phyloP scores from a whole-genome alignment of 2,329 filamentous ascomycete species.

The Colletotrichum siamense region DNA sequence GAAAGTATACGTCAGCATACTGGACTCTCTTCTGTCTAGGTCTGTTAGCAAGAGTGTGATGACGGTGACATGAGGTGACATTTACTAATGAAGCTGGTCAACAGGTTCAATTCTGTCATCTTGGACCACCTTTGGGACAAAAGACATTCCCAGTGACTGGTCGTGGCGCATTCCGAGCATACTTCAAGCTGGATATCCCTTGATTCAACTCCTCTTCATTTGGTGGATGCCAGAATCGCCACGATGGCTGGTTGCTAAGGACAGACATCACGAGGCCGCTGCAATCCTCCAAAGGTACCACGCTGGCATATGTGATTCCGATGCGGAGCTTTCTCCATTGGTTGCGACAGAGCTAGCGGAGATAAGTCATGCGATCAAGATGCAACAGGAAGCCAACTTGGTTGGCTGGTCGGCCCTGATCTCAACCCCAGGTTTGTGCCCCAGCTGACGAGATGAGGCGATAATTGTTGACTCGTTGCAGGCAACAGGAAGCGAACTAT shows the following conservation, averaged over 20 bases:
- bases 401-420: too few relatives aligned
- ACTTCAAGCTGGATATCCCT: constrained; percentile 27
- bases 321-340: constrained; percentile 35
- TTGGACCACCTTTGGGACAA: constrained; percentile 33
- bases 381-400: too few relatives aligned
- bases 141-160: constrained; percentile 26
- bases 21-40: constrained; percentile 30
- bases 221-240: constrained; percentile 32
- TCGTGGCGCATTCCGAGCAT: constrained; percentile 32
- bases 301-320: constrained; percentile 26
- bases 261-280: background rate
- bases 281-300: constrained; percentile 27
- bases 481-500: constrained; percentile 31
- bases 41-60: background rate
- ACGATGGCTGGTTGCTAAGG: constrained; percentile 11
- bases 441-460: background rate
- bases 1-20: constrained; percentile 37
- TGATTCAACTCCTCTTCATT: constrained; percentile 25
- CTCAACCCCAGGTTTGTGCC: too few relatives aligned
- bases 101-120: constrained; percentile 29
- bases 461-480: constrained; percentile 9
- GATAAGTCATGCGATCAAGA: constrained; percentile 26
- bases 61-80: too few relatives aligned
- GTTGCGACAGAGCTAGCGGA: constrained; percentile 46
- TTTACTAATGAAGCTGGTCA: background rate